Base-by-base conservation (phyloP, 768 basidiomycete genomes). In the Chlorophyllum brunneum region DNA sequence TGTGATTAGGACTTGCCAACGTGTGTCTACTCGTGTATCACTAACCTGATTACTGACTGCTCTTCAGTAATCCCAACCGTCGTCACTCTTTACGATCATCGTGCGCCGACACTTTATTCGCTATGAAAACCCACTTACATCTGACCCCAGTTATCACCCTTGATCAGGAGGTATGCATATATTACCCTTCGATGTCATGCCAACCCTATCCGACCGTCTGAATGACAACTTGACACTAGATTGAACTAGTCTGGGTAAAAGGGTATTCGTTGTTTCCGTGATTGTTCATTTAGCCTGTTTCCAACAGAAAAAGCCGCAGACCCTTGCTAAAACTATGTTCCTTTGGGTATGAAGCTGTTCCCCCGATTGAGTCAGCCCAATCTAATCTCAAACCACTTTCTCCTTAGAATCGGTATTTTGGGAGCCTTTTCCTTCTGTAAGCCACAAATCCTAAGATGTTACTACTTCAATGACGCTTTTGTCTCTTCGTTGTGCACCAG, bases 321-420 rank as follows among this genome's bases (percentile, higher is more conserved):
- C 63, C 1, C 42, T 58, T 55, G 61, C 63, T 1, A 67, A 62
- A 55, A 16, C 51, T 20, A 16, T 66, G 10, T 65, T 66, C 45
- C 46, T 63, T 16, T 60, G 59, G 59, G 63, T 63, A 56, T 20
- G 62, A 41, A 30, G 11, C 11, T 23, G 29, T 29, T 27, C 2
- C n/a, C 20, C 24, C 18, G 16, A 42, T 40, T 39, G 31, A 18
- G 24, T 24, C 23, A 5, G 22, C 27, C 7, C n/a, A n/a, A 36
- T 33, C 29, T 22, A 3, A 27, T 26, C 16, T 54, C 33, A 50
- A 13, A n/a, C 22, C 23, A 15, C n/a, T 9, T 23, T 10, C 9
- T 13, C 20, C 15, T 23, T 45, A 67, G 65, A 67, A 65, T 39
- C 64, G 66, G 13, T 64, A 67, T 57, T 57, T 65, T 34, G 64